A percentile compares a stretch with the other conserved stretches of the same genome.
Evolutionary conservation across 495 filamentous ascomycete genomes (phyloP).

Genomic region (Astrothelium subdiscretum): DNA sequence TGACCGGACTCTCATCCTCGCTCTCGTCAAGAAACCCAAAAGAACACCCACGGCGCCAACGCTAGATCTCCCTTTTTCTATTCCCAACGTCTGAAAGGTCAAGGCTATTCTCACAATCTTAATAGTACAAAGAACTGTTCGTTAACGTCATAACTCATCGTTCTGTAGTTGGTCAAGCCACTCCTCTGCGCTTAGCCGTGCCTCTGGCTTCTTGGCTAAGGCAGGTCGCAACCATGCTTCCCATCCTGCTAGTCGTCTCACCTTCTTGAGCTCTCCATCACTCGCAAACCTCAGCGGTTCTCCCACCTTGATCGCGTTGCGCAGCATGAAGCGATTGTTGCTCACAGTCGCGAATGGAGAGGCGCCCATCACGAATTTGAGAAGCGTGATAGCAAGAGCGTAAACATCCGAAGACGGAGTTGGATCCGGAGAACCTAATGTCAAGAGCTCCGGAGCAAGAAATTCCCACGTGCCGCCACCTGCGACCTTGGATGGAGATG

Average conservation of each 20-base stretch:
- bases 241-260: neutral
- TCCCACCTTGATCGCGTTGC: constrained; percentile 14
- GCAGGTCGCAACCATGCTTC: neutral
- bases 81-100: too few relatives aligned
- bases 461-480: constrained; percentile 45
- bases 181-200: neutral
- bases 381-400: constrained; percentile 44
- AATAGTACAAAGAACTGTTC: neutral
- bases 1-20: too few relatives aligned
- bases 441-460: constrained; percentile 41
- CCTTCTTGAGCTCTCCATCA: neutral
- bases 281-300: constrained; percentile 15
- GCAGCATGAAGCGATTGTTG: constrained; percentile 14
- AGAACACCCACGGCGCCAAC: neutral
- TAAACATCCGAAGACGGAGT: constrained; percentile 40
- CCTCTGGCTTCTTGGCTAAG: neutral
- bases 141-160: too few relatives aligned
- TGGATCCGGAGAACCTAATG: constrained; percentile 14
- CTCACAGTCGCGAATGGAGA: constrained; percentile 39
- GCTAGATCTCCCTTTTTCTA: neutral
- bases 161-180: neutral
- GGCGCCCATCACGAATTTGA: constrained; percentile 43
- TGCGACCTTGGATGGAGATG: constrained; percentile 10
- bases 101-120: neutral
- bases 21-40: too few relatives aligned